These are phyloP conservation scores for Emergomyces orientalis DNA, from an alignment of 2,329 filamentous ascomycete genomes.

Conservation along the genomic window DNA sequence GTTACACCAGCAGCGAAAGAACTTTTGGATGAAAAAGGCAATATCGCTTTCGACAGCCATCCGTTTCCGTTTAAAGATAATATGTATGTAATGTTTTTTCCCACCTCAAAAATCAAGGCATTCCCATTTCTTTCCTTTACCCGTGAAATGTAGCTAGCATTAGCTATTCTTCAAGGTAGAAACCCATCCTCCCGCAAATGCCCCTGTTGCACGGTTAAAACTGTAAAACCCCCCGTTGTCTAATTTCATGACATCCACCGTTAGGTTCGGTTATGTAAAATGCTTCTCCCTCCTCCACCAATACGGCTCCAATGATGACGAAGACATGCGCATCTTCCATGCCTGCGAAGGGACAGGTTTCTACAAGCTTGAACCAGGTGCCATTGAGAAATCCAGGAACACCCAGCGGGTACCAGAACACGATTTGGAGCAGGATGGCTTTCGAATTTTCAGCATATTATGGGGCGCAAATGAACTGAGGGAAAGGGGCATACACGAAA, in stretches of 20 bases:
- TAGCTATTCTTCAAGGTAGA: background rate
- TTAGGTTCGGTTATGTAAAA: background rate
- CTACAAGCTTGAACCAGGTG: background rate
- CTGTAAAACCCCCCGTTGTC: background rate
- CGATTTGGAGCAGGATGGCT: background rate
- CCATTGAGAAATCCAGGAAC: background rate
- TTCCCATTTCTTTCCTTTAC: background rate
- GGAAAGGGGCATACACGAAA: background rate
- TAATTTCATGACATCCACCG: background rate
- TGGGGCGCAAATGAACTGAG: background rate
- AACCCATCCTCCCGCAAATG: background rate
- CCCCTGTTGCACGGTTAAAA: background rate
- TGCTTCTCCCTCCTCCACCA: slow-evolving; percentile 1
- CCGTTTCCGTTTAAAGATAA: background rate
- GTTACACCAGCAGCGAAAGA: background rate
- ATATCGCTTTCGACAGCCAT: background rate
- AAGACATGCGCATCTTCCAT: background rate
- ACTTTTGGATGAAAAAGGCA: background rate
- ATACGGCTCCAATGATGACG: background rate
- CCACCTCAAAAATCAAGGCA: background rate
- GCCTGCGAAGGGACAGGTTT: background rate
- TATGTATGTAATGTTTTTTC: background rate
- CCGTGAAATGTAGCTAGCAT: background rate
- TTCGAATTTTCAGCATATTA: background rate
- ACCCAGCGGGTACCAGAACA: background rate